phyloP scores from a whole-genome alignment of 2,329 filamentous ascomycete genomes.

The Leptoxyphium fumago region DNA sequence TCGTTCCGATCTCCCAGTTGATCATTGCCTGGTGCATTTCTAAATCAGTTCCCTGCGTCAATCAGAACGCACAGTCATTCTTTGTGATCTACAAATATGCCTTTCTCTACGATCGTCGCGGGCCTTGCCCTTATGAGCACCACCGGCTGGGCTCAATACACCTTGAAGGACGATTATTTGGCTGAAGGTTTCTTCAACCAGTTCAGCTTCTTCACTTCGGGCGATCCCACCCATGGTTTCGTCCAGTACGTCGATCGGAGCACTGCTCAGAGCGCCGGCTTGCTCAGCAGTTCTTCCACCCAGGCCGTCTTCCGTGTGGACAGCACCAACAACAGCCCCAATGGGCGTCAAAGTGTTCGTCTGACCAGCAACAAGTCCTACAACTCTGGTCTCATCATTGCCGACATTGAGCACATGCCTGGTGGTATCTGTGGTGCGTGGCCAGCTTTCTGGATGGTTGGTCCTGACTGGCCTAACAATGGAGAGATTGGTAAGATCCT shows the following conservation, averaged over 20 bases:
- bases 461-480: constrained; percentile 26
- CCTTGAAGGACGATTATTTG: constrained; percentile 34
- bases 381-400: constrained; percentile 52
- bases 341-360: constrained; percentile 55
- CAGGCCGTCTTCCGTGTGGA: constrained; percentile 22
- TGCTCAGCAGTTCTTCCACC: constrained; percentile 11
- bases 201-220: constrained; percentile 36
- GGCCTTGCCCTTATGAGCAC: constrained; percentile 10
- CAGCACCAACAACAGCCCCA: constrained; percentile 26
- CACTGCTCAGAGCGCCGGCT: constrained; percentile 30
- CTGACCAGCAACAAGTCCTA: constrained; percentile 51
- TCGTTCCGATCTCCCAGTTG: neutral
- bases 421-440: constrained; percentile 54
- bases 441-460: constrained; percentile 23
- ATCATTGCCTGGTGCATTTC: neutral
- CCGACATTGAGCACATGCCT: constrained; percentile 62
- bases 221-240: constrained; percentile 61
- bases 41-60: neutral
- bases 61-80: constrained; percentile 4
- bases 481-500: constrained; percentile 19
- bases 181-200: constrained; percentile 33
- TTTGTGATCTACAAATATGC: constrained; percentile 8
- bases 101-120: constrained; percentile 8
- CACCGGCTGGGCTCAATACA: constrained; percentile 16
- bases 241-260: constrained; percentile 50